A percentile compares a stretch with the other conserved stretches of the same genome.
Conservation (phyloP, 2,329 filamentous ascomycete genomes). For the Zymoseptoria crescenta region DNA sequence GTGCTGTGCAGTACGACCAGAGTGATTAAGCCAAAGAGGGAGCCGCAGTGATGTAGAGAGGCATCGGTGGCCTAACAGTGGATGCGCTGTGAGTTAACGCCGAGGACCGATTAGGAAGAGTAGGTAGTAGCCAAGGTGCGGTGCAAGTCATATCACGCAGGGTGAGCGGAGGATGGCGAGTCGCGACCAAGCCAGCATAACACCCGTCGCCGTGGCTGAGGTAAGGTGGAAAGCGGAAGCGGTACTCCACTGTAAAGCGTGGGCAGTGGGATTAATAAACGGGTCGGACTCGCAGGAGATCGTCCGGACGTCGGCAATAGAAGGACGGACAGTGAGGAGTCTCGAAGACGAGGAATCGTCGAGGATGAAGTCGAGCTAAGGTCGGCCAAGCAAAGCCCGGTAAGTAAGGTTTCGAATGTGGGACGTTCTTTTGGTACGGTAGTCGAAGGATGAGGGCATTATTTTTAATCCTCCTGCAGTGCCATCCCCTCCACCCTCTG, state of each 20-base stretch:
- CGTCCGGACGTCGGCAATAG: background rate
- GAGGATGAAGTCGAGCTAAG: background rate
- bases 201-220: background rate
- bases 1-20: slow-evolving; percentile 7
- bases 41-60: slow-evolving; percentile 10
- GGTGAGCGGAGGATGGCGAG: background rate
- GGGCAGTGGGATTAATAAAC: background rate
- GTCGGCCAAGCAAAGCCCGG: background rate
- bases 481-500: background rate
- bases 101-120: background rate
- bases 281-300: background rate
- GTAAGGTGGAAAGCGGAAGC: background rate
- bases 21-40: slow-evolving; percentile 3
- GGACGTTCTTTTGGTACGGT: background rate
- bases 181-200: background rate
- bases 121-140: background rate
- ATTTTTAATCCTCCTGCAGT: background rate
- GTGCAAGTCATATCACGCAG: background rate
- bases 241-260: background rate
- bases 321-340: background rate
- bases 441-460: background rate
- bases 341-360: background rate
- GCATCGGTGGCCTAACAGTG: slow-evolving; percentile 6
- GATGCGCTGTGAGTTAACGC: background rate
- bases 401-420: background rate